phyloP scores from a whole-genome alignment of 805 yeast species.

The Kuraishia cidri region DNA sequence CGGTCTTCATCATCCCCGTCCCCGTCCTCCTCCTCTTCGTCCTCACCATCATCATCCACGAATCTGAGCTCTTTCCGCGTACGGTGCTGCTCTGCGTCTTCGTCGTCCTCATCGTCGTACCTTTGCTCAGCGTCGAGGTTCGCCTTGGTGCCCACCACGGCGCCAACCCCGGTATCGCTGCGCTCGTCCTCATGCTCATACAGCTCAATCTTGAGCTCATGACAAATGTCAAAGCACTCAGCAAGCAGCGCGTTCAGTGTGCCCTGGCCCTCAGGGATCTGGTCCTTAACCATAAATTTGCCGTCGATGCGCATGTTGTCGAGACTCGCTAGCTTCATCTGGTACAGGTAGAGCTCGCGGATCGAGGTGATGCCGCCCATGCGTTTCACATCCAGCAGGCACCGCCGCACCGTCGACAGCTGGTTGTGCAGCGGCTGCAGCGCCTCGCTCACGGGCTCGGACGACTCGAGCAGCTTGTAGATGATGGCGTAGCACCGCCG shows the following conservation, averaged over 20 bases:
- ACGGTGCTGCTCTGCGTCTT: constrained; percentile 12
- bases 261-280: constrained; percentile 98
- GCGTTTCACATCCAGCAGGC: constrained; percentile 81
- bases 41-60: constrained; percentile 8
- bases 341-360: constrained; percentile 92
- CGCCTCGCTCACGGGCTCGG: constrained; percentile 94
- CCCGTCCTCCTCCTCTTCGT: constrained; percentile 19
- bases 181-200: constrained; percentile 39
- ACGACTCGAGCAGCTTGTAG: constrained; percentile 79
- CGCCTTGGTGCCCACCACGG: constrained; percentile 24
- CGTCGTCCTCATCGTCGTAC: constrained; percentile 24
- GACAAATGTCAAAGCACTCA: constrained; percentile 89
- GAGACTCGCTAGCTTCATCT: constrained; percentile 83
- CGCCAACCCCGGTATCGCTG: constrained; percentile 20
- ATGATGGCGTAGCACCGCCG: constrained; percentile 89
- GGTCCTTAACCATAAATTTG: constrained; percentile 78
- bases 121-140: constrained; percentile 17
- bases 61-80: constrained; percentile 2
- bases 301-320: constrained; percentile 89
- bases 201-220: constrained; percentile 81
- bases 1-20: constrained; percentile 15
- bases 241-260: constrained; percentile 84
- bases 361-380: constrained; percentile 86
- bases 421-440: constrained; percentile 92
- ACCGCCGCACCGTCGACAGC: constrained; percentile 81